Evolutionary conservation across 805 yeast species (phyloP).

Genomic region (Wickerhamomyces strasburgensis): DNA sequence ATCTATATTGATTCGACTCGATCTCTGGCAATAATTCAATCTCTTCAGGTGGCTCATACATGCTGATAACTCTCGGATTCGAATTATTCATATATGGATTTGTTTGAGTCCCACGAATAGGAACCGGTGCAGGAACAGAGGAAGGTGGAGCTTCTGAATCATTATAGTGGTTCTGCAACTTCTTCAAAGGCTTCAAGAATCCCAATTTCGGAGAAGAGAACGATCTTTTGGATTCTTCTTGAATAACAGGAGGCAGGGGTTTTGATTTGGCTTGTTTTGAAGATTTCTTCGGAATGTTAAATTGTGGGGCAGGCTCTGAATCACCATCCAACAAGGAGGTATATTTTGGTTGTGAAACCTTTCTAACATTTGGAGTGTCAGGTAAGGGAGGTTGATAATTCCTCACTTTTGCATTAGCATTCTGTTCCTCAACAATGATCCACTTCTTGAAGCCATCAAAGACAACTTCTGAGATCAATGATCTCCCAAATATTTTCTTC

Average conservation of each 20-base stretch:
- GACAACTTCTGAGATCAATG: slow-evolving; percentile 77
- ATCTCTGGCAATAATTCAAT: slow-evolving; percentile 21
- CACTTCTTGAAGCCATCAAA: slow-evolving; percentile 72
- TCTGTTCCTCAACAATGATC: slow-evolving; percentile 70
- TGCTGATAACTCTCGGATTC: slow-evolving; percentile 3
- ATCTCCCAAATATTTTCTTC: slow-evolving; percentile 72
- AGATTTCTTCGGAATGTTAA: slow-evolving; percentile 3
- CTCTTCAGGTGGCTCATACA: slow-evolving; percentile 19
- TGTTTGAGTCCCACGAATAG: slow-evolving; percentile 3
- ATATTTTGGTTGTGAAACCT: slow-evolving; percentile 19
- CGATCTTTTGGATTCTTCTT: neutral
- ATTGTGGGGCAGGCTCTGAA: slow-evolving; percentile 5
- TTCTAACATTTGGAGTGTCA: slow-evolving; percentile 17
- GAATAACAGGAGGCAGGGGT: slow-evolving; percentile 2
- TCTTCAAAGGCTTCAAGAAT: slow-evolving; percentile 9
- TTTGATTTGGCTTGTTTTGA: slow-evolving; percentile 3
- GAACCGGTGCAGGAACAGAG: slow-evolving; percentile 8
- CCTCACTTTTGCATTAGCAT: slow-evolving; percentile 29
- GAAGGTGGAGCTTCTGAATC: slow-evolving; percentile 1
- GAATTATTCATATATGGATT: neutral
- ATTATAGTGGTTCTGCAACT: slow-evolving; percentile 7
- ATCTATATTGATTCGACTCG: slow-evolving; percentile 23
- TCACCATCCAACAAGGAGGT: slow-evolving; percentile 20
- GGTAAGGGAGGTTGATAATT: slow-evolving; percentile 16
- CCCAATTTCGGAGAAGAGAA: slow-evolving; percentile 3